Conservation (phyloP, 2,329 filamentous ascomycete species). For the Epichloe sylvatica region DNA sequence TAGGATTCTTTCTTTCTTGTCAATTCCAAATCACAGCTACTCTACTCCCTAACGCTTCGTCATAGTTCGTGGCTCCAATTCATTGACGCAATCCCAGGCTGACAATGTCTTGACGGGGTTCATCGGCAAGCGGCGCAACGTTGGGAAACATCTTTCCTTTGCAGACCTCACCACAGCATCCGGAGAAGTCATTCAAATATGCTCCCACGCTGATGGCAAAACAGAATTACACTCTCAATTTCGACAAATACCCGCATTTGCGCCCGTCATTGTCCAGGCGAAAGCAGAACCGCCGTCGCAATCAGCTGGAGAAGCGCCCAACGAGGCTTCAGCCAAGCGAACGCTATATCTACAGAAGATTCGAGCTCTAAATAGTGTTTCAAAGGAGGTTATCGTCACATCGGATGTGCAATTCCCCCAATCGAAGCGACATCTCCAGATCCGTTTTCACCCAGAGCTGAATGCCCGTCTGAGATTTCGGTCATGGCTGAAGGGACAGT, state of each 20-base stretch:
- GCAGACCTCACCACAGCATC: slow-evolving; percentile 35
- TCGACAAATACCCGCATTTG: slow-evolving; percentile 32
- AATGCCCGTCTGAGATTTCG: slow-evolving; percentile 58
- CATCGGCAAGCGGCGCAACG: slow-evolving; percentile 51
- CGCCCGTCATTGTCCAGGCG: slow-evolving; percentile 37
- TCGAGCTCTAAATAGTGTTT: slow-evolving; percentile 20
- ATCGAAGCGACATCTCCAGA: slow-evolving; percentile 66
- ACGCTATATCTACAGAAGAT: slow-evolving; percentile 52
- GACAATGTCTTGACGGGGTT: slow-evolving; percentile 40
- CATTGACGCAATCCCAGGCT: slow-evolving; percentile 8
- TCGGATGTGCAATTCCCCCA: slow-evolving; percentile 56
- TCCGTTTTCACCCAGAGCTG: slow-evolving; percentile 59
- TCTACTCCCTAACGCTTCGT: neutral
- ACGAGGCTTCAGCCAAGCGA: slow-evolving; percentile 23
- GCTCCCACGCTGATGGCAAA: slow-evolving; percentile 25
- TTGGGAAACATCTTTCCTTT: slow-evolving; percentile 59
- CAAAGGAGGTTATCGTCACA: slow-evolving; percentile 60
- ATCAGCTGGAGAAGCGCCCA: slow-evolving; percentile 9
- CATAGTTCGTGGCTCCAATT: slow-evolving; percentile 16
- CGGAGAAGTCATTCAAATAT: slow-evolving; percentile 30
- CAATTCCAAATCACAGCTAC: neutral
- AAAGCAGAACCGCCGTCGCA: slow-evolving; percentile 14
- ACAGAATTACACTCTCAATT: slow-evolving; percentile 27
- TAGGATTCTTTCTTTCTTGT: slow-evolving; percentile 6
- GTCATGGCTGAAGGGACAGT: slow-evolving; percentile 39